These are phyloP conservation scores for Bipolaris cookei DNA, from an alignment of 2,329 filamentous ascomycete genomes.

Conservation along the genomic window DNA sequence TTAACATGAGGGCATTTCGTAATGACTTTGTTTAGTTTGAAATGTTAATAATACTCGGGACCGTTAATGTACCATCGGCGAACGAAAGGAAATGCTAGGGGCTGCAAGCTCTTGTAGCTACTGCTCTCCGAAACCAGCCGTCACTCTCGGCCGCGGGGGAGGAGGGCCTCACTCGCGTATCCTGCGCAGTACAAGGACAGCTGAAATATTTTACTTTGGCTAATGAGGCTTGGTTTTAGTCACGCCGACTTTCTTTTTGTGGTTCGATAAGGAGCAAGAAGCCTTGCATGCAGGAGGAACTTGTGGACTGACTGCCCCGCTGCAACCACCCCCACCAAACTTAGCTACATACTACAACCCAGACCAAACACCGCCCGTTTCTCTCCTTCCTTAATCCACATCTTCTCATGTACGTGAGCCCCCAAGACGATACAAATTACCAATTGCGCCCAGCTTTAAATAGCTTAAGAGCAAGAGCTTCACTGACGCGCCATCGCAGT, in stretches of 20 bases:
- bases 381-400: conserved; percentile 14
- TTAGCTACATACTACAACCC: conserved; percentile 27
- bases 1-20: background rate
- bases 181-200: background rate
- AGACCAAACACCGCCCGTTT: conserved; percentile 22
- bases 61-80: background rate
- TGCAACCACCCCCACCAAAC: conserved; percentile 26
- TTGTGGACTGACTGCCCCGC: conserved; percentile 21
- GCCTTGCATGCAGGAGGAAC: conserved; percentile 16
- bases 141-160: conserved; percentile 35
- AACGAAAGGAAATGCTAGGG: background rate
- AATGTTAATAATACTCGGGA: background rate
- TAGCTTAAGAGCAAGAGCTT: conserved; percentile 3
- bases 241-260: conserved; percentile 30
- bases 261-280: conserved; percentile 32
- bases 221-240: conserved; percentile 14
- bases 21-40: background rate
- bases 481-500: conserved; percentile 3
- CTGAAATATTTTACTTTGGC: conserved; percentile 15
- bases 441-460: conserved; percentile 2
- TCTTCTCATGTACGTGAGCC: conserved; percentile 27
- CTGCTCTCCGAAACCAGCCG: background rate
- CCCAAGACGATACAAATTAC: conserved; percentile 9
- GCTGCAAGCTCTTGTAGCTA: conserved; percentile 4
- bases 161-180: conserved; percentile 10